Base-by-base conservation (phyloP, 1,139 yeast genomes). In the Diutina siamensis region DNA sequence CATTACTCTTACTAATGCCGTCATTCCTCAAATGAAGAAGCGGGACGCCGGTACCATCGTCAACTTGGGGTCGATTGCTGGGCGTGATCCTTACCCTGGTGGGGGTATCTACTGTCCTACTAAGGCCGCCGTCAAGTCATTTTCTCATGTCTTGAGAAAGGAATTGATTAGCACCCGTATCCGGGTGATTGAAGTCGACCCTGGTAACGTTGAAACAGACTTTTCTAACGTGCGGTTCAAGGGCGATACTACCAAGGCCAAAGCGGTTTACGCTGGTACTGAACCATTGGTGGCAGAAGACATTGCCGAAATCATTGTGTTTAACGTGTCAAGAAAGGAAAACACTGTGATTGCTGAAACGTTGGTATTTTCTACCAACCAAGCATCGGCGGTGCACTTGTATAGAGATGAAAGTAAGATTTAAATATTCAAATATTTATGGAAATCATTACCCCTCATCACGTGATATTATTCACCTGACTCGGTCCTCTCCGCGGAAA, bases 31-130 rank as follows among this genome's bases (percentile, higher is more conserved):
- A 35, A 76, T 85, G 67, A 76, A 78, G 59, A 75, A 55, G 62
- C 72, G 75, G 50, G 69, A 76, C 55, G 54, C 65, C 8, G 95
- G 96, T 48, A 95, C 85, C 56, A 79, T 87, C 49, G 84, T 87
- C 53, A 84, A 83, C 57, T 58, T 87, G 51, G 95, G 95, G 12
- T 83, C 94, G 1, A 82, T 86, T 60, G 95, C 95, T 15, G 95
- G 95, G 32, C 73, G 85, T 57, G 94, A 85, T 48, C 79, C 92
- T 0, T 86, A 87, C 63, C 89, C 94, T 33, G 87, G 82, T 46
- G 95, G 95, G 44, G 77, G 86, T 10, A 80, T 87, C 53, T 87
- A 87, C 65, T 86, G 95, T 65, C 83, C 95, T n/a, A 77, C 92
- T 45, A 87, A 87, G 63, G 85, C 88, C 40, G 86, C 92, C 19